These are phyloP conservation scores for Forsythia viridissima DNA, from an alignment of 257 asterid species.

Conservation along the genomic window DNA sequence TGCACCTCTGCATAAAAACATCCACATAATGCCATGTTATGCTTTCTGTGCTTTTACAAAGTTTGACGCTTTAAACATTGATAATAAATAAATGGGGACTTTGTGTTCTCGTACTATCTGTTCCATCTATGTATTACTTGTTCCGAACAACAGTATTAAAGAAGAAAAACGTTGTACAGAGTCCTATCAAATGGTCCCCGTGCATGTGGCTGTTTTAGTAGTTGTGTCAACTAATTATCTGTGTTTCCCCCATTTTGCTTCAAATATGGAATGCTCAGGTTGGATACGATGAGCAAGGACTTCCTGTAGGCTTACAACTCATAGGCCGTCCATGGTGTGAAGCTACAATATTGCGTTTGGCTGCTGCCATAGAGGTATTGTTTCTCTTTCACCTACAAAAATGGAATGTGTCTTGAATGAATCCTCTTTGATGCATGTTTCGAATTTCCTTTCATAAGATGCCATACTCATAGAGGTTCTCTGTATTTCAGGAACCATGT, in stretches of 20 bases:
- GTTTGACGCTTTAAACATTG: no score
- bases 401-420: neutral
- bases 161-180: no score
- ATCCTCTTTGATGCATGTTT: neutral
- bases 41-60: no score
- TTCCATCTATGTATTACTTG: neutral
- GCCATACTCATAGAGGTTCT: slow-evolving; percentile 8
- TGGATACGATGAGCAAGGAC: slow-evolving; percentile 94
- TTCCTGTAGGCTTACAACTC: slow-evolving; percentile 90
- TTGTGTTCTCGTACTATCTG: no score
- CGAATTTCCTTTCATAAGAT: neutral
- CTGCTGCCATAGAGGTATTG: slow-evolving; percentile 82
- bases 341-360: slow-evolving; percentile 83
- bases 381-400: neutral
- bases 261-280: slow-evolving; percentile 42
- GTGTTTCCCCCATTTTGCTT: slow-evolving; percentile 1
- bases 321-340: slow-evolving; percentile 98
- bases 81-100: no score
- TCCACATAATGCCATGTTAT: neutral
- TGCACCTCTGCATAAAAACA: no score
- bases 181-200: neutral
- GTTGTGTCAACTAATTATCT: neutral
- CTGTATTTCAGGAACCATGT: slow-evolving; percentile 63
- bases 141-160: neutral
- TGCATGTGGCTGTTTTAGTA: neutral